Evolutionary conservation across 306 rosid species (phyloP).

Genomic region (Dicorynia guianensis): DNA sequence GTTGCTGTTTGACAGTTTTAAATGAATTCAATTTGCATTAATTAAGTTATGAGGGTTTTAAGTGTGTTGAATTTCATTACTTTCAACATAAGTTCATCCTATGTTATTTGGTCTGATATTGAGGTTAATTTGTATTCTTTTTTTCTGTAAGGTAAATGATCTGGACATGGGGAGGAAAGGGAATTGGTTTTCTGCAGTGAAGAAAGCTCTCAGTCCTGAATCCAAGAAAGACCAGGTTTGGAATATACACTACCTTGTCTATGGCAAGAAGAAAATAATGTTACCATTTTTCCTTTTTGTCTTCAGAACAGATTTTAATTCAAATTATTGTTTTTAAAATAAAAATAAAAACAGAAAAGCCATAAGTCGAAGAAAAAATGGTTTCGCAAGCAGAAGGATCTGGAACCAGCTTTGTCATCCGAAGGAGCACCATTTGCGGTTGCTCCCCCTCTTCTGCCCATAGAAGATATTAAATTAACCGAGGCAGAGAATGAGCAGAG

Average conservation of each 20-base stretch:
- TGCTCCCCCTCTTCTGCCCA: conserved; percentile 47
- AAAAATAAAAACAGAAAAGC: conserved; percentile 51
- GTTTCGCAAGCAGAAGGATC: conserved; percentile 59
- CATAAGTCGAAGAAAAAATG: conserved; percentile 69
- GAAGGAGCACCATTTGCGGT: conserved; percentile 39
- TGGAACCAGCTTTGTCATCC: conserved; percentile 35
- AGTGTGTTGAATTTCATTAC: conserved; percentile 29
- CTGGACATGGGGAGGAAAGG: conserved; percentile 91
- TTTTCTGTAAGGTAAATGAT: conserved; percentile 41
- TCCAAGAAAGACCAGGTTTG: conserved; percentile 83
- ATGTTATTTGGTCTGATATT: conserved; percentile 19
- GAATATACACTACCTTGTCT: neutral
- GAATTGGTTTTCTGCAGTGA: conserved; percentile 83
- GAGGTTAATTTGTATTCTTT: conserved; percentile 30
- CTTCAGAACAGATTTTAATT: conserved; percentile 29
- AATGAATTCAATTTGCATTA: neutral
- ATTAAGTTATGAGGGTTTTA: conserved; percentile 9
- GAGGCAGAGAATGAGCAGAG: conserved; percentile 63
- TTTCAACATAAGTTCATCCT: conserved; percentile 17
- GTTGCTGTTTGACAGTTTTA: conserved; percentile 10
- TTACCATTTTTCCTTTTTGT: neutral
- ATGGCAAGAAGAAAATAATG: neutral
- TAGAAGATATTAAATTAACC: conserved; percentile 40
- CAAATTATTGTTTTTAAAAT: neutral
- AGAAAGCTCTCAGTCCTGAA: conserved; percentile 67